Percentiles rank a stretch among this genome's conserved stretches.
These are phyloP conservation scores for Volvariella volvacea DNA, from an alignment of 1,284 basidiomycete species.

Conservation along the genomic window DNA sequence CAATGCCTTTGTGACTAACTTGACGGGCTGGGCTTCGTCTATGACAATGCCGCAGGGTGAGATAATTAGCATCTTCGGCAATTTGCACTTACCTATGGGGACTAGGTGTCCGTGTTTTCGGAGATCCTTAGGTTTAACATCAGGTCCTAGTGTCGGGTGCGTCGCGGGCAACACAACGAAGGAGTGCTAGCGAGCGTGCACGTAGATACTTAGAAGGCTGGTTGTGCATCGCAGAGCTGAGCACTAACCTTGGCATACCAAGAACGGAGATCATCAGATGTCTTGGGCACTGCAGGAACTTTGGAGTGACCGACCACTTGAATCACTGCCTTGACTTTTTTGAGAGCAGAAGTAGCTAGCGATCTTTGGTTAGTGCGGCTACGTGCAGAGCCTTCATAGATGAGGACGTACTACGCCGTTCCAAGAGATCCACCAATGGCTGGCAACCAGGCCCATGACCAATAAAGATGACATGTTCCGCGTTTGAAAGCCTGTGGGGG, in stretches of 20 bases:
- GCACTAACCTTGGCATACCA: slow-evolving; percentile 60
- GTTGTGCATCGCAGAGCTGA: not conserved
- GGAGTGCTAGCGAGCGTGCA: slow-evolving; percentile 46
- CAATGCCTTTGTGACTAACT: slow-evolving; percentile 53
- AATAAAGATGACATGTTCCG: slow-evolving; percentile 71
- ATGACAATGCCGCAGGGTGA: slow-evolving; percentile 3
- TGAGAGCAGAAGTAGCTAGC: slow-evolving; percentile 12
- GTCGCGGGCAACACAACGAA: slow-evolving; percentile 55
- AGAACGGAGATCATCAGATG: slow-evolving; percentile 39
- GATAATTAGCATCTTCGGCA: slow-evolving; percentile 5
- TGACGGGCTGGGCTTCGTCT: slow-evolving; percentile 60
- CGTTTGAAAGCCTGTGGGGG: slow-evolving; percentile 55
- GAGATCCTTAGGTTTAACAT: slow-evolving; percentile 39
- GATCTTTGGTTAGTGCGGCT: not conserved
- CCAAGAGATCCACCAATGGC: slow-evolving; percentile 69
- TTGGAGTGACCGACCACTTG: slow-evolving; percentile 71
- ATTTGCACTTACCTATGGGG: slow-evolving; percentile 38
- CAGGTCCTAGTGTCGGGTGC: slow-evolving; percentile 44
- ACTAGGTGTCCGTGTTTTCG: slow-evolving; percentile 57
- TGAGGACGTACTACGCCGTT: slow-evolving; percentile 50
- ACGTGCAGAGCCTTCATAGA: slow-evolving; percentile 3
- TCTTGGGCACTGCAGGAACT: slow-evolving; percentile 47
- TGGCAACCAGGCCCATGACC: slow-evolving; percentile 83
- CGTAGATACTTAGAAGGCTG: slow-evolving; percentile 2
- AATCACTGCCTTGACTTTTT: slow-evolving; percentile 33